Evolutionary conservation across 805 yeast genomes (phyloP), one percentile per base, ranked within the genome.

Genomic region (Grigorovia humatica): DNA sequence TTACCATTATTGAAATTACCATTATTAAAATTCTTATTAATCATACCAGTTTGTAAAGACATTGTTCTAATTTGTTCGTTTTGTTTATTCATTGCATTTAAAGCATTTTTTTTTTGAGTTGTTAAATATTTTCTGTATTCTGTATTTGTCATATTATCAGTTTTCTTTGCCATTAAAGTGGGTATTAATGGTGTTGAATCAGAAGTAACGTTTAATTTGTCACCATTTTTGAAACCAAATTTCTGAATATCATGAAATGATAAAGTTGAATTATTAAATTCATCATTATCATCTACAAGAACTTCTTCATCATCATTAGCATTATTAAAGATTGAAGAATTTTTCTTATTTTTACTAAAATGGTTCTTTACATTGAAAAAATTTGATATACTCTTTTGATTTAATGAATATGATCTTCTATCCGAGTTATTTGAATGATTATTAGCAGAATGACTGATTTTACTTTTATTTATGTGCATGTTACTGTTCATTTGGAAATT

Each of bases 131-230:
- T 85, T 57, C 95, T 72, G 63, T 85, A 85, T 55, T 82, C 82
- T 7, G 79, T 71, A 57, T 78, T 82, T 49, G 74, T 74, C 57
- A 72, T 61, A 47, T 68, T 70, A 23, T 55, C 50, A 35, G 54
- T 54, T 29, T 63, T 64, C 47, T 59, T 62, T 0, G 76, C 67
- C 5, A 78, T 71, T 3, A 85, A 51, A 0, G 88, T 84, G 7
- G 95, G 95, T 43, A 86, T 85, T 55, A 83, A 80, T 9, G 93
- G 90, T 0, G 88, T 75, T 0, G 90, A 75, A 55, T 83, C 88
- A 48, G 74, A 70, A 18, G 75, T 70, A 30, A 59, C 53, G 3
- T 83, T 83, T 61, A 83, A 83, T 35, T 63, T 64, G 38, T 67
- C 69, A 44, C 87, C 78, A 5, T 86, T 86, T 43, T 84, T 74